Base-by-base conservation (phyloP, 2,329 filamentous ascomycete genomes). In the Alternaria consortialis region DNA sequence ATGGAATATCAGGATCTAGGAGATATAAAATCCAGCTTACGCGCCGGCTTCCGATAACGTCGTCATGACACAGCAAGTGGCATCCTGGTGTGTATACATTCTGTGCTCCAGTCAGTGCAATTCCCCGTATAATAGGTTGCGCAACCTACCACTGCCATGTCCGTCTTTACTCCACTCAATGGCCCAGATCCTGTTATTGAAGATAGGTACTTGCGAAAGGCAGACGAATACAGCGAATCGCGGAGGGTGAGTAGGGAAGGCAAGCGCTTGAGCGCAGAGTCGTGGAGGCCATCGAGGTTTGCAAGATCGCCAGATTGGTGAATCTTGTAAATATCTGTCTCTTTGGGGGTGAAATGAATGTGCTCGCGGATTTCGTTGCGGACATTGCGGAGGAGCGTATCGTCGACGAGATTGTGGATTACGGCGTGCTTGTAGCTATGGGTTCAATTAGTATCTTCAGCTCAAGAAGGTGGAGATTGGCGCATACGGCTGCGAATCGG, bases 241-340 rank as follows among this genome's bases (percentile, higher is more conserved):
- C 95, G 91, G n/a, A 99, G 87, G 62, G 89, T 87, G 43, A 97
- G 87, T n/a, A 99, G 84, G 12, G 92, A 97, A 0, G 95, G 95
- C 13, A 99, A 84, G 76, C 93, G 93, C 63, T 90, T 86, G 56
- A 98, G 86, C 7, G 94, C 93, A 7, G 90, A 89, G 76, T 96
- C 90, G 64, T 97, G 92, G 43, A 99, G 87, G 25, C 95, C 95
- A 80, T 97, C 94, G 60, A 99, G 88, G 80, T 99, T 99, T 47
- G 95, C 95, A 34, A 99, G 86, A 78, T 99, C 95, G 67, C 95
- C 95, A 5, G 94, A 98, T 83, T 99, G 95, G 85, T 97, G 94
- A 76, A 99, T 98, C 81, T 96, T 97, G 87, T 99, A 99, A 72
- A 99, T 99, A 79, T 99, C 95, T 48, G 95, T 99, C 81, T 99